These are phyloP conservation scores for Pseudogymnoascus sp. DNA, from an alignment of 2,329 filamentous ascomycete genomes.

Conservation along the genomic window DNA sequence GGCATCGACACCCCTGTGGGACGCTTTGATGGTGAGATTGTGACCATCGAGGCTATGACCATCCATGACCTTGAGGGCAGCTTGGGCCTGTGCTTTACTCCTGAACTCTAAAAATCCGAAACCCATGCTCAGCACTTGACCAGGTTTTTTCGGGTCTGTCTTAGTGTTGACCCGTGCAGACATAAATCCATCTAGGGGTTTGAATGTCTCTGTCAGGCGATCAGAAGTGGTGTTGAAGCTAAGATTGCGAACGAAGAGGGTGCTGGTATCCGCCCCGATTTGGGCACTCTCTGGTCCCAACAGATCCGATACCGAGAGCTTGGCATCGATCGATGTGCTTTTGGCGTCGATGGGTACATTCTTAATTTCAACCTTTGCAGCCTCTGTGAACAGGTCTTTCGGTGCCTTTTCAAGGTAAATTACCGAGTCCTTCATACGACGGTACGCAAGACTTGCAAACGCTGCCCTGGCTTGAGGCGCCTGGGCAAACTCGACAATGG, in stretches of 20 bases:
- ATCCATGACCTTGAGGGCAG: constrained; percentile 79
- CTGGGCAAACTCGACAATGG: constrained; percentile 81
- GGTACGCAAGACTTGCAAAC: constrained; percentile 78
- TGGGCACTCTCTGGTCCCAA: constrained; percentile 48
- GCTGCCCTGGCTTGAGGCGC: constrained; percentile 73
- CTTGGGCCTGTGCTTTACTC: constrained; percentile 67
- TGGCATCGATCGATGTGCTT: constrained; percentile 30
- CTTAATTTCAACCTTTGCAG: constrained; percentile 12
- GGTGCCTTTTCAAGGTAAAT: constrained; percentile 92
- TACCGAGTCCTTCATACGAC: constrained; percentile 82
- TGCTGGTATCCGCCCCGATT: constrained; percentile 60
- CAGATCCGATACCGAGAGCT: constrained; percentile 62
- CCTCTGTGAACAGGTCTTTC: constrained; percentile 59
- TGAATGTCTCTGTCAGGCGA: constrained; percentile 69
- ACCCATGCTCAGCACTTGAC: constrained; percentile 88
- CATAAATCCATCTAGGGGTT: constrained; percentile 76
- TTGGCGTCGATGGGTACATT: constrained; percentile 14
- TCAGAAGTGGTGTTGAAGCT: constrained; percentile 83
- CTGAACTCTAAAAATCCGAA: constrained; percentile 92
- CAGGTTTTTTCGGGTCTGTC: constrained; percentile 81
- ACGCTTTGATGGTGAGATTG: constrained; percentile 74
- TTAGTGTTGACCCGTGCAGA: constrained; percentile 90
- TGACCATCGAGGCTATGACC: constrained; percentile 82
- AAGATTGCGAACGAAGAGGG: constrained; percentile 87
- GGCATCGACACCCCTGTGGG: constrained; percentile 79